Evolutionary conservation across 1,139 yeast genomes (phyloP).

Genomic region (Blastobotrys indianensis): DNA sequence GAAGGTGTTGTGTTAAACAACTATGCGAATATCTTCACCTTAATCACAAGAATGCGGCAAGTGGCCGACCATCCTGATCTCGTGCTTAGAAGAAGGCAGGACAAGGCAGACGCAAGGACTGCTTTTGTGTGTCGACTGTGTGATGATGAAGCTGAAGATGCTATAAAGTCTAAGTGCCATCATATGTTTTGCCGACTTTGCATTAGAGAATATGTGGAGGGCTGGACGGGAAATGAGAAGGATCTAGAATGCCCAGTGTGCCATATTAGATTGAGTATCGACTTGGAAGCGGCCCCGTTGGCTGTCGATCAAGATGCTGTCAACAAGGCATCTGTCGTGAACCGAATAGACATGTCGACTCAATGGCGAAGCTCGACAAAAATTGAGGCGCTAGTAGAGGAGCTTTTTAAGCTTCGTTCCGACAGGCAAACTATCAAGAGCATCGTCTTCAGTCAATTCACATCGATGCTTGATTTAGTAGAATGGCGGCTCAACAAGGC

Average conservation of each 20-base stretch:
- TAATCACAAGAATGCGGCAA: slow-evolving; percentile 95
- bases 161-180: slow-evolving; percentile 89
- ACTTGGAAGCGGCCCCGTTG: slow-evolving; percentile 78
- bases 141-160: slow-evolving; percentile 97
- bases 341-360: slow-evolving; percentile 76
- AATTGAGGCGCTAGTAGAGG: slow-evolving; percentile 93
- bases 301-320: slow-evolving; percentile 61
- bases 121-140: slow-evolving; percentile 85
- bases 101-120: slow-evolving; percentile 39
- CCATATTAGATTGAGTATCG: slow-evolving; percentile 86
- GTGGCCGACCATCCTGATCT: slow-evolving; percentile 97
- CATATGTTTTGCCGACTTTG: slow-evolving; percentile 92
- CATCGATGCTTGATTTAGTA: slow-evolving; percentile 90
- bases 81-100: slow-evolving; percentile 59
- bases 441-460: slow-evolving; percentile 93
- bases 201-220: slow-evolving; percentile 79
- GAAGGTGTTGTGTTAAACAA: slow-evolving; percentile 93
- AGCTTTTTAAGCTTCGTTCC: slow-evolving; percentile 76
- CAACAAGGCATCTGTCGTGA: slow-evolving; percentile 79
- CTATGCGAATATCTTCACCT: slow-evolving; percentile 92
- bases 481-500: slow-evolving; percentile 94
- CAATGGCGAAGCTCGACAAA: slow-evolving; percentile 94
- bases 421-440: slow-evolving; percentile 82
- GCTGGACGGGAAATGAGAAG: slow-evolving; percentile 59
- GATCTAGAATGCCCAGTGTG: slow-evolving; percentile 89